Base-by-base conservation (phyloP, 2,329 filamentous ascomycete genomes). In the Ramichloridium luteum region DNA sequence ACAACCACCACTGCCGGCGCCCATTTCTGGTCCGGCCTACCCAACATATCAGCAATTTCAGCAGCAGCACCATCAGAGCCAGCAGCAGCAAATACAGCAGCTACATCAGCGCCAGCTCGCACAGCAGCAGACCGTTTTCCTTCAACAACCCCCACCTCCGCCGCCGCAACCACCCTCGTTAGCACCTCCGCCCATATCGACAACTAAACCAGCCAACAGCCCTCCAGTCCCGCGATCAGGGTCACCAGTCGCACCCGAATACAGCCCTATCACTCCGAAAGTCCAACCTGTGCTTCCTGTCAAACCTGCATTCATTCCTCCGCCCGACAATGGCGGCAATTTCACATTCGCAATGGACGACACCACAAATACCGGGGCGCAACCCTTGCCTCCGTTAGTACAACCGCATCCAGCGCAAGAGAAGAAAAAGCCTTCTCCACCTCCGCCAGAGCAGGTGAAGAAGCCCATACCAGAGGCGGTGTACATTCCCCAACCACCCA, bases 401-500 rank as follows among this genome's bases (percentile, higher is more conserved):
- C 37, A 28, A 15, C 31, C 17, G n/a, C 27, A 26, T 20, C 28
- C 30, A 17, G 31, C 12, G 8, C 37, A 16, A 16, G 12, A 32
- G 17, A 35, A 31, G 16, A 27, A 23, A 34, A 29, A 17, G 29
- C 18, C 14, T 3, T 13, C 5, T 12, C 28, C 10, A 16, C 31
- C 12, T 25, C 29, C 23, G 12, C 15, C 12, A 31, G 13, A n/a
- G 28, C 23, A 13, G 30, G 34, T 13, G 31, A 32, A n/a, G 30
- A 33, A 32, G 14, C 30, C 34, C 13, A 41, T 42, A 20, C 46
- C 44, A 14, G 43, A 46, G 6, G 39, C 51, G 6, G 38, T 50
- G 20, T 63, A 61, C 46, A 60, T 57, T 17, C 49, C 54, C 10
- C 57, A 56, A 35, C 63, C 63, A 15, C 47, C 58, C 14, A 54